These are phyloP conservation scores for Eucalyptus globulus DNA, from an alignment of 345 rosid species.

Conservation along the genomic window DNA sequence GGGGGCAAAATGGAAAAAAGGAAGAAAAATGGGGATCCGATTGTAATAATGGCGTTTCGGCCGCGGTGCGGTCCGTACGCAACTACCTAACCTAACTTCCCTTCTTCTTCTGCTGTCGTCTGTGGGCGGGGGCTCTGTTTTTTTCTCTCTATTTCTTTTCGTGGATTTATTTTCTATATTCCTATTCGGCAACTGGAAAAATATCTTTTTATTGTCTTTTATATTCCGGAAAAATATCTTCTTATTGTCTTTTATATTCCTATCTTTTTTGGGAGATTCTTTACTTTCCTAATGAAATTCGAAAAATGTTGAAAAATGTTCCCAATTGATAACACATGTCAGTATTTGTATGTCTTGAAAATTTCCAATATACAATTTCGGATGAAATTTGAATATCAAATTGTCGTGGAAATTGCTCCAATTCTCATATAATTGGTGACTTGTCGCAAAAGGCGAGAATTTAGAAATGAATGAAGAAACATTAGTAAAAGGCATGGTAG, in stretches of 20 bases:
- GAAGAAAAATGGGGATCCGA: neutral
- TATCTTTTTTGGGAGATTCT: no score
- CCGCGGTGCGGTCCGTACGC: neutral
- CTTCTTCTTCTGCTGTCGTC: neutral
- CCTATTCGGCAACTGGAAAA: neutral
- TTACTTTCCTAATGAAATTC: neutral
- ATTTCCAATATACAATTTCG: neutral
- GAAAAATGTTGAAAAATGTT: neutral
- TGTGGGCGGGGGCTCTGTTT: neutral
- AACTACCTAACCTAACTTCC: neutral
- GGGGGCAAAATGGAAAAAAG: neutral
- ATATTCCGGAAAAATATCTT: no score
- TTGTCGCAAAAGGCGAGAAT: no score
- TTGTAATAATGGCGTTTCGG: neutral
- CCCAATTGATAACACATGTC: neutral
- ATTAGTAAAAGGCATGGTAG: no score
- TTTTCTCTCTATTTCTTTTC: neutral
- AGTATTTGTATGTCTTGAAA: neutral
- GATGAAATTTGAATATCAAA: no score
- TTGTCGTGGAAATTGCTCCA: fast-evolving
- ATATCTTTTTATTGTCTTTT: no score
- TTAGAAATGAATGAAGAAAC: no score
- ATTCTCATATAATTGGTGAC: no score
- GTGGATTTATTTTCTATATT: neutral
- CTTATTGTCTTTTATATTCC: no score